These are phyloP conservation scores for Pisolithus sp. DNA, from an alignment of 768 basidiomycete genomes.

Conservation along the genomic window DNA sequence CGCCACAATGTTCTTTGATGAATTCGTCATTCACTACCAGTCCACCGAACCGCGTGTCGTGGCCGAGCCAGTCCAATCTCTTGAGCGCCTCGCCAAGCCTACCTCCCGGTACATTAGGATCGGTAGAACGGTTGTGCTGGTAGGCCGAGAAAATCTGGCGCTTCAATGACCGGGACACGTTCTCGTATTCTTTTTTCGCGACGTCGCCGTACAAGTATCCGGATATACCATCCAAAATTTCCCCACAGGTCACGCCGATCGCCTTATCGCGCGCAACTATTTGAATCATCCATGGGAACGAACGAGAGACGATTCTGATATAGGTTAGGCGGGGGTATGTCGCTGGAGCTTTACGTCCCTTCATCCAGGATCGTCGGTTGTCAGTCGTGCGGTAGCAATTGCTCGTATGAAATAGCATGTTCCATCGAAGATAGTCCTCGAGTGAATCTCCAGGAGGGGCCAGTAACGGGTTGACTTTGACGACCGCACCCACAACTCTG, in stretches of 20 bases:
- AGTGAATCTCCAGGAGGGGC: constrained; percentile 36
- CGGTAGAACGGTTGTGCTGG: constrained; percentile 58
- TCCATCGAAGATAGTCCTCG: constrained; percentile 59
- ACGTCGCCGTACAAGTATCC: constrained; percentile 45
- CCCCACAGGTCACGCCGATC: constrained; percentile 62
- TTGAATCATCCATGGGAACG: constrained; percentile 52
- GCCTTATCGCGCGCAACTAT: constrained; percentile 37
- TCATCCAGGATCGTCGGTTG: constrained; percentile 55
- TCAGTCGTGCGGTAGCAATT: constrained; percentile 62
- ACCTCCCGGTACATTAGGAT: constrained; percentile 63
- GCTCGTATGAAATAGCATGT: constrained; percentile 62
- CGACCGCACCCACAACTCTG: constrained; percentile 39
- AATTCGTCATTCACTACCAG: constrained; percentile 39
- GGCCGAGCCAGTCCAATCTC: constrained; percentile 60
- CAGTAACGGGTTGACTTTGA: constrained; percentile 59
- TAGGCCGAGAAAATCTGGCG: constrained; percentile 47
- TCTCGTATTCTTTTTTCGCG: constrained; percentile 46
- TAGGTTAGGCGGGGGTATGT: constrained; percentile 54
- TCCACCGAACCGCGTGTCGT: constrained; percentile 59
- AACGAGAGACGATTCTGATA: constrained; percentile 47
- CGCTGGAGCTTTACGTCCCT: constrained; percentile 57
- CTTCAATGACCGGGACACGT: constrained; percentile 30
- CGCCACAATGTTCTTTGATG: constrained; percentile 41
- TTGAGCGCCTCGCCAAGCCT: constrained; percentile 55
- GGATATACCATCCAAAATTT: constrained; percentile 53